Percentiles rank a stretch among this genome's conserved stretches.
phyloP scores from a whole-genome alignment of 108 stramenopile species.

The Parietichytrium sp. region DNA sequence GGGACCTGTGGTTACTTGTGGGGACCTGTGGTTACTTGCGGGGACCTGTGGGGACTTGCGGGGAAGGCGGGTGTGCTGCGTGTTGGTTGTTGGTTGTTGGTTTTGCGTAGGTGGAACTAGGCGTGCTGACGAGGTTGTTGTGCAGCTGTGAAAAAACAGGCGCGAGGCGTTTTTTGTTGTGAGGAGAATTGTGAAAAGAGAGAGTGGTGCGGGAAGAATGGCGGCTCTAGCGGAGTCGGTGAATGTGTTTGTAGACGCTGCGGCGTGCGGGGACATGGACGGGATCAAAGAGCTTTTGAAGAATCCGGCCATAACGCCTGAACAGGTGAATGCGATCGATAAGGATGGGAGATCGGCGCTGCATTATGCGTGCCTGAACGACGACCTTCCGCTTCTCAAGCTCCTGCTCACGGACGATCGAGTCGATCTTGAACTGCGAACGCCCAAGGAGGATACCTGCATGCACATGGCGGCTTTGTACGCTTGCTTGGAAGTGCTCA shows the following conservation, averaged over 20 bases:
- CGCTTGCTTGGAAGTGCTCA: slow-evolving; percentile 32
- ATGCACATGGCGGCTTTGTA: slow-evolving; percentile 41
- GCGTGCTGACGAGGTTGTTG: too few species aligned
- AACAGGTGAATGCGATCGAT: slow-evolving; percentile 41
- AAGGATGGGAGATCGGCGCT: slow-evolving; percentile 46
- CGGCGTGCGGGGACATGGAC: slow-evolving; percentile 44
- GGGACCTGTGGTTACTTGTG: too few species aligned
- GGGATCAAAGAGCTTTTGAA: slow-evolving; percentile 26
- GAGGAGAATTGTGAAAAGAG: too few species aligned
- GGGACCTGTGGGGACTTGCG: too few species aligned
- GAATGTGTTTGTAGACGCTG: slow-evolving; percentile 43
- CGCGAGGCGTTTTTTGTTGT: too few species aligned
- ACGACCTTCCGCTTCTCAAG: slow-evolving; percentile 38
- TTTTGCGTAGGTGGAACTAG: too few species aligned
- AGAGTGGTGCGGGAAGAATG: too few species aligned
- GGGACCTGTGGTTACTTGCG: too few species aligned
- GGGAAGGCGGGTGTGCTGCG: too few species aligned
- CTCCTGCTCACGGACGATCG: slow-evolving; percentile 41
- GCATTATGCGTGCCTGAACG: slow-evolving; percentile 51
- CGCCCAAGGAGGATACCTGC: slow-evolving; percentile 37
- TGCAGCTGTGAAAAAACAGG: too few species aligned
- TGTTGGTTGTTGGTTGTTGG: too few species aligned
- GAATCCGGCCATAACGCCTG: neutral
- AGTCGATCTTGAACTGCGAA: slow-evolving; percentile 15
- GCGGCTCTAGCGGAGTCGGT: too few species aligned